Evolutionary conservation across 768 basidiomycete species (phyloP).

Genomic region (Suillus plorans): DNA sequence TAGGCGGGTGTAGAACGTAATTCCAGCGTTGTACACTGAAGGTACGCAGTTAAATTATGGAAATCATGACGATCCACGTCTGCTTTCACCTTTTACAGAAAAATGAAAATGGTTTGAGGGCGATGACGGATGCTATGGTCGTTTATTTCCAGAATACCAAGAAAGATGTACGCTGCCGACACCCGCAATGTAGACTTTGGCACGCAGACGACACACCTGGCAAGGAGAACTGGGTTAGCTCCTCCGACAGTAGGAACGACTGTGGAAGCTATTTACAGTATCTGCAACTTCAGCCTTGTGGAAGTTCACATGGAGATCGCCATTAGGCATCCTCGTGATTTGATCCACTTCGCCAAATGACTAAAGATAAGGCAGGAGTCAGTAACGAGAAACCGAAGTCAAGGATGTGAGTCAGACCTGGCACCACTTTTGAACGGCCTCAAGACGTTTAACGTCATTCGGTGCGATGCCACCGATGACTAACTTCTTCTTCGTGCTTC

Average conservation of each 20-base stretch:
- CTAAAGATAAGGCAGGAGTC: constrained; percentile 32
- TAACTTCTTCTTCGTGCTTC: constrained; percentile 55
- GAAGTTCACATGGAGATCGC: constrained; percentile 77
- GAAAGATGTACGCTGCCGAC: constrained; percentile 80
- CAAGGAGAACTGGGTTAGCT: constrained; percentile 14
- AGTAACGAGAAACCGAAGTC: neutral
- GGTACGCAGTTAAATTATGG: constrained; percentile 8
- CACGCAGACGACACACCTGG: constrained; percentile 77
- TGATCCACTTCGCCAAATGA: constrained; percentile 75
- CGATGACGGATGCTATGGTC: constrained; percentile 20
- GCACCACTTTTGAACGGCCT: constrained; percentile 73
- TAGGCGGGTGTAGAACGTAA: constrained; percentile 25
- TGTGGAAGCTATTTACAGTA: constrained; percentile 48
- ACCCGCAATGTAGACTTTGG: constrained; percentile 69
- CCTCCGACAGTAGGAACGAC: neutral
- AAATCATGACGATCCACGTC: neutral
- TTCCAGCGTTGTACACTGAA: constrained; percentile 28
- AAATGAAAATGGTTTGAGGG: constrained; percentile 4
- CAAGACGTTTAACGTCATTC: constrained; percentile 61
- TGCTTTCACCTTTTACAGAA: constrained; percentile 25
- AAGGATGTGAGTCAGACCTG: constrained; percentile 44
- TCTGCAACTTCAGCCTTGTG: constrained; percentile 76
- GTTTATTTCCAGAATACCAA: constrained; percentile 61
- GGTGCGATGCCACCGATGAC: constrained; percentile 68
- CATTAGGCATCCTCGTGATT: constrained; percentile 72